Evolutionary conservation across 352 stramenopile species (phyloP).

Genomic region (Phytophthora aleatoria): DNA sequence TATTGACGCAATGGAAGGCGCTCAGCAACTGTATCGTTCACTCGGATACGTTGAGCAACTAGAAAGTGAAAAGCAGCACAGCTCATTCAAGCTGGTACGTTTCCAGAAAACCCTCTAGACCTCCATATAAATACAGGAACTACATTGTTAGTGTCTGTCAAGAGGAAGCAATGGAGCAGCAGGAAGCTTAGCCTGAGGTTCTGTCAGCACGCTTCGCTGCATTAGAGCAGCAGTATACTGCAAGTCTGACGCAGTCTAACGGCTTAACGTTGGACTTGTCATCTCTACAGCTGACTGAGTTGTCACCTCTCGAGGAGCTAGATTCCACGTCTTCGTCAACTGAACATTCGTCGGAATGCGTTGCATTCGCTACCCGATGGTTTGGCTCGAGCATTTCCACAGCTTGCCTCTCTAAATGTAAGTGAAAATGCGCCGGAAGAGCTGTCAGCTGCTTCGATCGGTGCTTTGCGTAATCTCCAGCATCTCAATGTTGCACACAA

Average conservation of each 20-base stretch:
- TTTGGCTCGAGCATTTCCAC: slow-evolving; percentile 39
- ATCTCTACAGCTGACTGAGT: slow-evolving; percentile 35
- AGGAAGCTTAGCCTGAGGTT: slow-evolving; percentile 3
- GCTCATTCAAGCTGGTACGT: slow-evolving; percentile 59
- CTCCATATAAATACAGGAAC: slow-evolving; percentile 32
- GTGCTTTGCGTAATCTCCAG: slow-evolving; percentile 39
- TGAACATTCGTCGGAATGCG: slow-evolving; percentile 55
- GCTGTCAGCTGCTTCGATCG: slow-evolving; percentile 42
- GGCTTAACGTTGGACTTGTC: slow-evolving; percentile 58
- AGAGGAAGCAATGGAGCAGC: slow-evolving; percentile 6
- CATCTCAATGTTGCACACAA: slow-evolving; percentile 56
- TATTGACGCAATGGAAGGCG: slow-evolving; percentile 60
- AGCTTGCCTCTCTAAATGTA: slow-evolving; percentile 49
- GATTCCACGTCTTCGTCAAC: slow-evolving; percentile 49
- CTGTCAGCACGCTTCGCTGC: too few species aligned
- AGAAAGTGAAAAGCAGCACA: slow-evolving; percentile 36
- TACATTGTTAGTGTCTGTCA: too few species aligned
- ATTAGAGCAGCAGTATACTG: slow-evolving; percentile 23
- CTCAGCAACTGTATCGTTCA: slow-evolving; percentile 55
- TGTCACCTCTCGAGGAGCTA: slow-evolving; percentile 38
- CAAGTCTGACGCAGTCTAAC: slow-evolving; percentile 21
- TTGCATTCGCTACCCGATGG: slow-evolving; percentile 40
- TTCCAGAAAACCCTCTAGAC: slow-evolving; percentile 50
- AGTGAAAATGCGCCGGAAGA: slow-evolving; percentile 43
- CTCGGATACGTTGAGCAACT: slow-evolving; percentile 49